Evolutionary conservation across 2,329 filamentous ascomycete species (phyloP), one percentile per base, ranked within the genome.

Genomic region (Ophiocordyceps polyrhachis-furcata): DNA sequence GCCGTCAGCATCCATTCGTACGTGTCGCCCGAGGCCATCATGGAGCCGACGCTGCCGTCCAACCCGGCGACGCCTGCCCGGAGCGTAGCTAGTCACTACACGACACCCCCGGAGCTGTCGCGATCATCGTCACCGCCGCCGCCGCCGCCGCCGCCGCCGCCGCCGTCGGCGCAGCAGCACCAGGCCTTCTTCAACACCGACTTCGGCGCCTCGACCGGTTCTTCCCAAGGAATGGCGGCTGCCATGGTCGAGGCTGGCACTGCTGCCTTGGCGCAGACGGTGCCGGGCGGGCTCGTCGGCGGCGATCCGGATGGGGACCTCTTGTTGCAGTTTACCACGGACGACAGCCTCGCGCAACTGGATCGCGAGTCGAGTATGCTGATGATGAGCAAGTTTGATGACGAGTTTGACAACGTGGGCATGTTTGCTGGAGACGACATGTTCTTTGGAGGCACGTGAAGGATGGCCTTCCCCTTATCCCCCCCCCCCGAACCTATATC

Each of bases 31-130:
- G 61, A 65, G 43, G 62, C 62, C n/a, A 59, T 65, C 41, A 62
- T 63, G 52, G 64, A 65, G 21, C 56, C 51, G 43, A 52, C 53
- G 15, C 49, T 58, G 4, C 35, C 35, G 17, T 61, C 64, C 23
- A 61, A 64, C 42, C 60, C 66, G 1, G 54, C 53, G 8, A 71
- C 71, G 11, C 71, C 73, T 1, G 61, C 68, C 32, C 74, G 70
- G 59, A 73, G 68, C 54, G 56, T 59, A 4, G 56, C 58, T 17
- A 73, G 71, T 57, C 66, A 69, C 46, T 73, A 68, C 57, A 73
- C 70, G 57, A 74, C 74, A 4, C 72, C 73, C 5, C 74, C 74
- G 1, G 73, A 72, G 48, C 68, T 79, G 28, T 76, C 74, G n/a
- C 68, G 73, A 48, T 74, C 73, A 20, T 73, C 72, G 14, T 77